Base-by-base conservation (phyloP, 805 yeast species). In the Saccharomycopsis amapae region DNA sequence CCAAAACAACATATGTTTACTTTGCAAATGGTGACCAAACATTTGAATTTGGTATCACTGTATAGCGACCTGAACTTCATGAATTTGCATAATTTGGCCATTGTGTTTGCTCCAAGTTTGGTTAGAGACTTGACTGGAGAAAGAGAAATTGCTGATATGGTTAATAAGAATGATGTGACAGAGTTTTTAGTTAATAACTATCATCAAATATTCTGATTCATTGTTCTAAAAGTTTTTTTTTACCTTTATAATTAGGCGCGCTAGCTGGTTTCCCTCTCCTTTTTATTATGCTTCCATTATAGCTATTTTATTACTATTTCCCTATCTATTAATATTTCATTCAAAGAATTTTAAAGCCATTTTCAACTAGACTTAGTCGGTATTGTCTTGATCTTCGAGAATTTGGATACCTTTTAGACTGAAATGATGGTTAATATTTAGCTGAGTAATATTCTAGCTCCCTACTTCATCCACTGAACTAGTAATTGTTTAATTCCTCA, bases 61-160 rank as follows among this genome's bases (percentile, higher is more conserved):
- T 68, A 71, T 58, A 69, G 76, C 38, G 62, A 62, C 10, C 58
- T 63, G 37, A 93, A 89, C 60, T 72, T 89, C 61, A 93, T 93
- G 98, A 85, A 75, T 35, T 68, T 75, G 55, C 79, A 79, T 62
- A 88, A 93, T 57, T 64, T 93, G 44, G 81, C 96, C 0, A 86
- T 93, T 37, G 96, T 90, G 5, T 93, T 93, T 69, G 95, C 96
- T 1, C 97, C 98, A 3, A 87, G 96, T 5, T 65, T 93, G 37
- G 81, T 88, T 0, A 72, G 95, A 40, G 95, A 87, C 56, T 66
- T 72, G 49, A 72, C 78, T 34, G 89, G 95, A 5, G 87, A 83
- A 53, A 74, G 81, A 45, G 98, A 93, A 61, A 76, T 93, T 61
- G 58, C 70, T 44, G 97, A 93, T 61, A 86, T 87, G 84, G 83